Conservation (phyloP, 140 eudicot species). For the Ambrosia hybrid region DNA sequence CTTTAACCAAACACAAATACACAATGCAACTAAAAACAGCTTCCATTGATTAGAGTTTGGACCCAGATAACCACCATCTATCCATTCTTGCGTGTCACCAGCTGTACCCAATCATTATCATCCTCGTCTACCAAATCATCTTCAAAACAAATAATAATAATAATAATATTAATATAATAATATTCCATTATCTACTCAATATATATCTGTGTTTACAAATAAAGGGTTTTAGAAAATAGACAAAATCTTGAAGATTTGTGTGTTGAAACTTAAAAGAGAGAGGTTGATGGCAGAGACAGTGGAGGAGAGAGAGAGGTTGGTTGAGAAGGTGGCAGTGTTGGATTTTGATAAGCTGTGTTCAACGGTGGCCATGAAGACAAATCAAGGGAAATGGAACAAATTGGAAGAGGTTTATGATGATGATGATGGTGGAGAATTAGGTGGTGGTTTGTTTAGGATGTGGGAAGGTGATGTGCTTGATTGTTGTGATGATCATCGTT, state of each 20-base stretch:
- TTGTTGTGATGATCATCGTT: constrained; percentile 67
- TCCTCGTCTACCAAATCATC: constrained; percentile 12
- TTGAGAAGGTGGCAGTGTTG: constrained; percentile 43
- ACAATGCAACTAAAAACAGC: not conserved
- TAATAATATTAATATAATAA: too few species aligned
- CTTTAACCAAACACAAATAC: too few species aligned
- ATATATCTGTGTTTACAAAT: constrained; percentile 11
- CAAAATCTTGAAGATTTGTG: constrained; percentile 16
- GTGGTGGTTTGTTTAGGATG: constrained; percentile 78
- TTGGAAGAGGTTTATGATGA: constrained; percentile 38
- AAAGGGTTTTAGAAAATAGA: not conserved
- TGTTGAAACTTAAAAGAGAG: constrained; percentile 5
- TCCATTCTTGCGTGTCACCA: constrained; percentile 36
- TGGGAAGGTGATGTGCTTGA: constrained; percentile 96
- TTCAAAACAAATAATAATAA: not conserved
- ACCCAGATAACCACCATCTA: constrained; percentile 25
- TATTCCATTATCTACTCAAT: constrained; percentile 26
- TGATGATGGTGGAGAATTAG: constrained; percentile 33
- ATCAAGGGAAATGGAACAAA: constrained; percentile 50
- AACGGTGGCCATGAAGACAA: constrained; percentile 68
- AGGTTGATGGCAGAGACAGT: constrained; percentile 43
- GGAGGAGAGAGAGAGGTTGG: constrained; percentile 42
- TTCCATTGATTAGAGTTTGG: constrained; percentile 4
- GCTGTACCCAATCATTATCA: constrained; percentile 42
- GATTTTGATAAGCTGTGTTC: constrained; percentile 80